A percentile compares a stretch with the other conserved stretches of the same genome.
Conservation (phyloP, 306 rosid genomes). For the Albizia julibrissin region DNA sequence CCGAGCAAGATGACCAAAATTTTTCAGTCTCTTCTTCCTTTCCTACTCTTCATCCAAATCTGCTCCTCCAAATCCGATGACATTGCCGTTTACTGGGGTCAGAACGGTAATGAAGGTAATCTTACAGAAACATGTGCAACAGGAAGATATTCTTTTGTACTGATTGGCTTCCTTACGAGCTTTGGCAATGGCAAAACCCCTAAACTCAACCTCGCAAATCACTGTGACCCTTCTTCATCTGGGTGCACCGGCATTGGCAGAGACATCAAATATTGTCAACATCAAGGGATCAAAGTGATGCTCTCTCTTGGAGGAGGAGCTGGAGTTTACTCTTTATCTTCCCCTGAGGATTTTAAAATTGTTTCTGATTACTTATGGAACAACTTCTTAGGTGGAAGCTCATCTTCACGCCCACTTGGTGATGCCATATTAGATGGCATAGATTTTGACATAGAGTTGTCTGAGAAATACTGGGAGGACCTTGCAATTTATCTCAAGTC, state of each 20-base stretch:
- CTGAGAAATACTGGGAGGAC: conserved; percentile 22
- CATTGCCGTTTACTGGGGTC: conserved; percentile 39
- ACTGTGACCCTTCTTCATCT: conserved; percentile 20
- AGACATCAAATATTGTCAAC: conserved; percentile 27
- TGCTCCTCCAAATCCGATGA: neutral
- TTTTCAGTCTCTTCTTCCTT: neutral
- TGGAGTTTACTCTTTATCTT: neutral
- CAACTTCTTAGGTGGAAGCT: conserved; percentile 32
- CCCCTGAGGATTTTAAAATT: conserved; percentile 8
- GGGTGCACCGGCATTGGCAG: neutral
- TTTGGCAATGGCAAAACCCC: conserved; percentile 25
- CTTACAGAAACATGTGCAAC: conserved; percentile 33
- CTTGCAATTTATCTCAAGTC: conserved; percentile 42
- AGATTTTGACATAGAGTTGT: conserved; percentile 30
- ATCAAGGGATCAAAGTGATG: conserved; percentile 36
- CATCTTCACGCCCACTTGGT: conserved; percentile 37
- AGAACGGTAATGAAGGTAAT: conserved; percentile 4
- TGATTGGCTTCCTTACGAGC: neutral
- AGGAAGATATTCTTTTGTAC: conserved; percentile 19
- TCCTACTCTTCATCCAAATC: neutral
- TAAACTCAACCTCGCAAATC: conserved; percentile 1
- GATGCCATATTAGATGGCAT: conserved; percentile 37
- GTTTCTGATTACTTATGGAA: conserved; percentile 36
- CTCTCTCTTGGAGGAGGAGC: conserved; percentile 13
- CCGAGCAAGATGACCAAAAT: neutral